Conservation (phyloP, 345 rosid genomes). For the Melaleuca alternifolia region DNA sequence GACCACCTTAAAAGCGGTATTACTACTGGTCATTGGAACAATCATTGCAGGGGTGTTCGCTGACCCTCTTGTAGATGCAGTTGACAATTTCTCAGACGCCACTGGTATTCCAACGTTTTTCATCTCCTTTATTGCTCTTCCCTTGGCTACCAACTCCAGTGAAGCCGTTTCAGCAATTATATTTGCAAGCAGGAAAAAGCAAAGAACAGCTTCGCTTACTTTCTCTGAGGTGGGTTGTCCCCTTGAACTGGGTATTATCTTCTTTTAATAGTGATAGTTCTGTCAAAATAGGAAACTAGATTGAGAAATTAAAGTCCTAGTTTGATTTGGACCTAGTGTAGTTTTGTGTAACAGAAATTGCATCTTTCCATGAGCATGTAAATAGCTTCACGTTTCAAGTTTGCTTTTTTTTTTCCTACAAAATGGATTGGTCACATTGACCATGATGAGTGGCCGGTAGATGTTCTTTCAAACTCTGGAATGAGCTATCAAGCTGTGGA, state of each 20-base stretch:
- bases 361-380: neutral
- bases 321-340: neutral
- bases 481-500: neutral
- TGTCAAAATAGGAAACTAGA: neutral
- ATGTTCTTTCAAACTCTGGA: neutral
- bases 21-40: conserved; percentile 65
- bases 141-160: conserved; percentile 89
- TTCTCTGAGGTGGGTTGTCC: conserved; percentile 68
- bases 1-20: conserved; percentile 57
- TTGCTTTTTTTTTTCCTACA: neutral
- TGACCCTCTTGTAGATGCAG: conserved; percentile 93
- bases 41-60: conserved; percentile 85
- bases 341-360: neutral
- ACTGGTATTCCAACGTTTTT: conserved; percentile 95
- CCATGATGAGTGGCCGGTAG: neutral
- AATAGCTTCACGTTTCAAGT: neutral
- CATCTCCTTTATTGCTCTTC: conserved; percentile 85
- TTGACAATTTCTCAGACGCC: conserved; percentile 74
- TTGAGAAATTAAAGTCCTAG: neutral
- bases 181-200: conserved; percentile 71
- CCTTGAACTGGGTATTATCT: neutral
- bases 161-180: conserved; percentile 94
- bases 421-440: neutral
- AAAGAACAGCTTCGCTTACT: conserved; percentile 74
- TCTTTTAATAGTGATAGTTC: neutral